Conservation (phyloP, 2,329 filamentous ascomycete species). For the Fusarium annulatum region DNA sequence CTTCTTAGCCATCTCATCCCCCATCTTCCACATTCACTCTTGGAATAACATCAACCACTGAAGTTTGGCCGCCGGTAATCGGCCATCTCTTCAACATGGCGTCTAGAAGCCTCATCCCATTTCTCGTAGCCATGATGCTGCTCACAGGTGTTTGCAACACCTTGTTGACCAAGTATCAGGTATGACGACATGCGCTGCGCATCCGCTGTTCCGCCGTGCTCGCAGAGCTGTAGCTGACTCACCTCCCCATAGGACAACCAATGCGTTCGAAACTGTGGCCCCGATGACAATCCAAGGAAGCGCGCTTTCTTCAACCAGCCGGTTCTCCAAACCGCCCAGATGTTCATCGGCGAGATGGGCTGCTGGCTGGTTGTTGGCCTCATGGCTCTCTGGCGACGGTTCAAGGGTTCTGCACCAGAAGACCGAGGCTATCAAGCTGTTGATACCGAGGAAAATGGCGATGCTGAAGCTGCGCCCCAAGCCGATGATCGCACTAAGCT, state of each 20-base stretch:
- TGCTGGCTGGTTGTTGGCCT: constrained; percentile 90
- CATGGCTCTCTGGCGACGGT: constrained; percentile 73
- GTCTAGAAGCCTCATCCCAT: constrained; percentile 76
- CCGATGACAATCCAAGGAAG: constrained; percentile 69
- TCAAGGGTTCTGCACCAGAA: constrained; percentile 57
- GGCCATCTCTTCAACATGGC: constrained; percentile 66
- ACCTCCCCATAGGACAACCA: constrained; percentile 79
- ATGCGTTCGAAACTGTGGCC: constrained; percentile 90
- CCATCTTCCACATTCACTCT: not conserved
- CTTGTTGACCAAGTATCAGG: constrained; percentile 95
- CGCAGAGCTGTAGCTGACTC: constrained; percentile 4
- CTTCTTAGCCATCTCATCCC: constrained; percentile 5
- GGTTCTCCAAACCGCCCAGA: constrained; percentile 94
- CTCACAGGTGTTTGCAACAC: constrained; percentile 97
- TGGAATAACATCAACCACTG: constrained; percentile 13
- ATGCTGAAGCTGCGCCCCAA: constrained; percentile 57
- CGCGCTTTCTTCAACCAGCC: constrained; percentile 89
- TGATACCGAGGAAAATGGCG: constrained; percentile 58
- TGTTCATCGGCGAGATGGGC: constrained; percentile 97
- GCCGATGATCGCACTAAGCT: constrained; percentile 47
- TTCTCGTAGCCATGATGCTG: constrained; percentile 96
- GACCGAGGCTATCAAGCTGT: constrained; percentile 75
- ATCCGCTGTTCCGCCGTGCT: not conserved
- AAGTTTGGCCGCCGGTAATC: constrained; percentile 1
- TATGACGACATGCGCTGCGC: constrained; percentile 53